A percentile compares a stretch with the other conserved stretches of the same genome.
phyloP scores from a whole-genome alignment of 2,329 filamentous ascomycete species.

The Aspergillus puulaauensis region DNA sequence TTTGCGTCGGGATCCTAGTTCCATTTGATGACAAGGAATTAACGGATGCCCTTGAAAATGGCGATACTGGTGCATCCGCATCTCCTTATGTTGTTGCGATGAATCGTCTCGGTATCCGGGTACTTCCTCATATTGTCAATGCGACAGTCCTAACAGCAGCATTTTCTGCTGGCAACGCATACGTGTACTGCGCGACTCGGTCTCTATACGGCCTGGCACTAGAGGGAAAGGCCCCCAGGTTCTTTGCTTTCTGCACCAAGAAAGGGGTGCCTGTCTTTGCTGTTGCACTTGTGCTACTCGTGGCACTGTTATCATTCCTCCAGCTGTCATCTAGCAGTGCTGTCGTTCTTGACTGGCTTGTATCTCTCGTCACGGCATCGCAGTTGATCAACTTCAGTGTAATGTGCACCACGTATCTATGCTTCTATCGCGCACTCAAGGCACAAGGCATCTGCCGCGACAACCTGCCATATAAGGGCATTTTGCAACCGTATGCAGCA shows the following conservation, averaged over 20 bases:
- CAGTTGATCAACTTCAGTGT: conserved; percentile 61
- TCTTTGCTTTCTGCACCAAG: conserved; percentile 60
- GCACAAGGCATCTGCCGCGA: conserved; percentile 54
- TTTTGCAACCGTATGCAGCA: conserved; percentile 59
- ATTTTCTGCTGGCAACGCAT: conserved; percentile 58
- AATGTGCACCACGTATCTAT: conserved; percentile 58
- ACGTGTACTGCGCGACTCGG: conserved; percentile 55
- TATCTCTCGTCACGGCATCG: conserved; percentile 57
- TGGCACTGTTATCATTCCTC: conserved; percentile 1
- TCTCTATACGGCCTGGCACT: conserved; percentile 54
- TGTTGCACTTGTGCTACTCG: conserved; percentile 54
- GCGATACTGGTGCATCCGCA: conserved; percentile 49
- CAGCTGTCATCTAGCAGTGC: conserved; percentile 20
- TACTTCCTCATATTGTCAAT: conserved; percentile 60
- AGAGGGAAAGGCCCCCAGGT: conserved; percentile 52
- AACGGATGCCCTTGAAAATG: conserved; percentile 19
- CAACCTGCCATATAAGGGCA: conserved; percentile 57
- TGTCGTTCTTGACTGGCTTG: conserved; percentile 57
- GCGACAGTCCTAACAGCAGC: conserved; percentile 56
- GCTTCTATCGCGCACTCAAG: conserved; percentile 56
- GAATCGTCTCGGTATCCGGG: conserved; percentile 53
- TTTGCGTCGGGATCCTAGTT: conserved; percentile 67
- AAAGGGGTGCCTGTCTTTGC: conserved; percentile 50
- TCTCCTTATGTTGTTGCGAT: conserved; percentile 66
- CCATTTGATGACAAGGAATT: conserved; percentile 59